Evolutionary conservation across 139 green algal species (phyloP).

Genomic region (Chlamydomonas asymmetrica): DNA sequence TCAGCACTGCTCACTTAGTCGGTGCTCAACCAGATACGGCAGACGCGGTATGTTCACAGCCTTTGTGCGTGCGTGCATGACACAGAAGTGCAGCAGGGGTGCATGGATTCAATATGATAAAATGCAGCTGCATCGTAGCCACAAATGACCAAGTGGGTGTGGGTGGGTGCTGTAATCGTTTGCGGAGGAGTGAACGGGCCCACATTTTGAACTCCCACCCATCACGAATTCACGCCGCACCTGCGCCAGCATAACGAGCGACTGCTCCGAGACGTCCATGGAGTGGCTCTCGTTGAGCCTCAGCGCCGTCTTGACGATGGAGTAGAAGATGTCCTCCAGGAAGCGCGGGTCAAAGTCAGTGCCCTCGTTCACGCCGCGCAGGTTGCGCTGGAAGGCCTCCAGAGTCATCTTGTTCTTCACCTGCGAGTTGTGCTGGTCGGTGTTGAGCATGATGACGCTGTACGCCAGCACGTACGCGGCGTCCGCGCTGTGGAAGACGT

Average conservation of each 20-base stretch:
- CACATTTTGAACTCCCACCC: too few species aligned
- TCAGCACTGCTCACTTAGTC: too few species aligned
- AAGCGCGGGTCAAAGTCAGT: constrained; percentile 83
- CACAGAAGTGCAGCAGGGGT: too few species aligned
- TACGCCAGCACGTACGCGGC: constrained; percentile 95
- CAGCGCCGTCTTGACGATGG: constrained; percentile 35
- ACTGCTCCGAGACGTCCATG: constrained; percentile 41
- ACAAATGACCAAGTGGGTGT: too few species aligned
- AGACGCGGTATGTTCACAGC: too few species aligned
- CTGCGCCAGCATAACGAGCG: constrained; percentile 35
- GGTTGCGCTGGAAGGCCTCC: constrained; percentile 91
- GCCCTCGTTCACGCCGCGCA: constrained; percentile 93
- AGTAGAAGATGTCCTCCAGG: constrained; percentile 59
- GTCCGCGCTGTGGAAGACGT: constrained; percentile 50
- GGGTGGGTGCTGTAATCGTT: too few species aligned
- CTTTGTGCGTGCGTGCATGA: too few species aligned
- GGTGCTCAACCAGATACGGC: too few species aligned
- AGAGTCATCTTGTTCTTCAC: constrained; percentile 83
- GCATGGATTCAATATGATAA: too few species aligned
- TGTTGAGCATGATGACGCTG: constrained; percentile 99
- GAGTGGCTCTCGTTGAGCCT: constrained; percentile 19
- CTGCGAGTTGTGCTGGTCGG: constrained; percentile 91
- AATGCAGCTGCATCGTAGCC: too few species aligned
- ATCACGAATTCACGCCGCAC: too few species aligned
- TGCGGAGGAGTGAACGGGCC: too few species aligned